phyloP scores from a whole-genome alignment of 805 yeast species.

The Saccharomyces jurei region DNA sequence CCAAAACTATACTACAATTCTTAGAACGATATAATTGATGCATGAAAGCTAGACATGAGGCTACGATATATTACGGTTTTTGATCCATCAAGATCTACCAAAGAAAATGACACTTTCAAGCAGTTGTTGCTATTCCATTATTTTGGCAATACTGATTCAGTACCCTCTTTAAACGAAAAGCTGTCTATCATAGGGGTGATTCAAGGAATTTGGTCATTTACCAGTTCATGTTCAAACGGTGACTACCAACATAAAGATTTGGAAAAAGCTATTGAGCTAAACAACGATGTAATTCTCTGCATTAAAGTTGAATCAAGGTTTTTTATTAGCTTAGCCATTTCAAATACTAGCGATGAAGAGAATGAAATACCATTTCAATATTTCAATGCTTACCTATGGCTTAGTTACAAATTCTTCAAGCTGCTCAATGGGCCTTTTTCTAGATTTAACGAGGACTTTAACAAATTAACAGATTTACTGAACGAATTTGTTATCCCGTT shows the following conservation, averaged over 20 bases:
- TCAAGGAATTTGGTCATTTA: conserved; percentile 33
- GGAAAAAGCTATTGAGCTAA: conserved; percentile 25
- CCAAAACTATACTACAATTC: not conserved
- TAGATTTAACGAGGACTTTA: conserved; percentile 18
- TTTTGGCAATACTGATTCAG: conserved; percentile 12
- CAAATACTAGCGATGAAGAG: conserved; percentile 8
- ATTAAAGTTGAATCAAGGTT: conserved; percentile 25
- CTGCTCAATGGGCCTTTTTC: conserved; percentile 19
- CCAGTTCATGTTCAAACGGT: conserved; percentile 9
- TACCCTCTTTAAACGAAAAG: conserved; percentile 27
- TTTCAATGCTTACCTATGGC: conserved; percentile 20
- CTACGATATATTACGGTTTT: conserved; percentile 31
- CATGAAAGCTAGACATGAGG: conserved; percentile 4
- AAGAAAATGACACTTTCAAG: conserved; percentile 28
- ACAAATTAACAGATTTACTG: conserved; percentile 20
- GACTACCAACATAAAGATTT: conserved; percentile 6
- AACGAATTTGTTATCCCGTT: conserved; percentile 27
- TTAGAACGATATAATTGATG: not conserved
- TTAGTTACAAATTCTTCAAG: conserved; percentile 22
- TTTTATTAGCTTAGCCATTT: conserved; percentile 21
- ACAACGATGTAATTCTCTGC: conserved; percentile 23
- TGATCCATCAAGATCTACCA: conserved; percentile 31
- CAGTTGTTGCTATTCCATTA: conserved; percentile 32
- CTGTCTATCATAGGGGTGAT: conserved; percentile 36
- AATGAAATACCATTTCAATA: conserved; percentile 23